Evolutionary conservation across 768 basidiomycete species (phyloP).

Genomic region (Lactifluus hygrophoroides): DNA sequence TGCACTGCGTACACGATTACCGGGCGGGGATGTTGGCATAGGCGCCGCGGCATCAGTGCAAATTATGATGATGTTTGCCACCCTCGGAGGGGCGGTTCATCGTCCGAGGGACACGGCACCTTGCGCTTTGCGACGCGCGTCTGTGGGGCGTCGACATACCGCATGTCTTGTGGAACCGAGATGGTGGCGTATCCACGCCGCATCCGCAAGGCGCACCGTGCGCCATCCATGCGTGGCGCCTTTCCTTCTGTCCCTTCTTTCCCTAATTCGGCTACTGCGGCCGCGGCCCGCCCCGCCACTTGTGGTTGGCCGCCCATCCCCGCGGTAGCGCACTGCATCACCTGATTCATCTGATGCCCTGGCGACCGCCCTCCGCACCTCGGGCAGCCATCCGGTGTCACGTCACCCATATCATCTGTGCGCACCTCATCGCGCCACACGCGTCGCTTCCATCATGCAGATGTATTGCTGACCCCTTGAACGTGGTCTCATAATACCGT

Average conservation of each 20-base stretch:
- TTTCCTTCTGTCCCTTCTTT: conserved; percentile 12
- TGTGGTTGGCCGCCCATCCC: background rate
- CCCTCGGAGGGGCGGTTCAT: conserved; percentile 18
- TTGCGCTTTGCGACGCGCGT: conserved; percentile 18
- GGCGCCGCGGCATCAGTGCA: conserved; percentile 16
- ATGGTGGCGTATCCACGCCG: conserved; percentile 18
- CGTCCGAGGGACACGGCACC: conserved; percentile 17
- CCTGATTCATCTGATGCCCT: conserved; percentile 13
- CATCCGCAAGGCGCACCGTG: conserved; percentile 19
- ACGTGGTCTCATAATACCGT: background rate
- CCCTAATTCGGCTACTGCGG: conserved; percentile 10
- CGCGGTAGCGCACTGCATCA: conserved; percentile 8
- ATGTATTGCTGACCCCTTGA: conserved; percentile 11
- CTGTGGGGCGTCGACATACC: conserved; percentile 13
- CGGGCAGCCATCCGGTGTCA: conserved; percentile 9
- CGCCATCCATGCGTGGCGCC: conserved; percentile 18
- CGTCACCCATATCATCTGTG: conserved; percentile 1
- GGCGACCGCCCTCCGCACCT: conserved; percentile 11
- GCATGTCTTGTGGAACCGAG: conserved; percentile 16
- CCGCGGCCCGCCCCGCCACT: conserved; percentile 16
- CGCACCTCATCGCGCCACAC: conserved; percentile 13
- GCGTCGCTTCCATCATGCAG: conserved; percentile 16
- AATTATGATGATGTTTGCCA: conserved; percentile 6
- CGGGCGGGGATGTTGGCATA: conserved; percentile 15
- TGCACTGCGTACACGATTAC: conserved; percentile 9